Evolutionary conservation across 495 filamentous ascomycete species (phyloP).

Genomic region (Hypoxylon cercidicola): DNA sequence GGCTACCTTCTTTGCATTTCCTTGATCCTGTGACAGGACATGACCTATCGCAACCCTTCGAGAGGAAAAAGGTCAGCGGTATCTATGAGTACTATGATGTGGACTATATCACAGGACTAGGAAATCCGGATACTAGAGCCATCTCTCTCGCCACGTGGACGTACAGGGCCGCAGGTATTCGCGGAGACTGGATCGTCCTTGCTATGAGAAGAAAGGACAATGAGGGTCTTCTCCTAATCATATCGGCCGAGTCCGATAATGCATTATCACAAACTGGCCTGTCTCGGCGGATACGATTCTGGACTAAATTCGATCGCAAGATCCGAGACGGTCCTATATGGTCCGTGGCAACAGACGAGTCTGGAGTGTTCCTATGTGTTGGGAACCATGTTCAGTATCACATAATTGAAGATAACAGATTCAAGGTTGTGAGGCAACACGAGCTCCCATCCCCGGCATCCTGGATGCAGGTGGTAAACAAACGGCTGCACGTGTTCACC

Average conservation of each 20-base stretch:
- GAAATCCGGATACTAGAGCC: constrained; percentile 52
- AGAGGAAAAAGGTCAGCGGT: constrained; percentile 42
- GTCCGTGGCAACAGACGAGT: constrained; percentile 53
- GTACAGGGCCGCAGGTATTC: constrained; percentile 49
- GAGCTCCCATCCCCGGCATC: constrained; percentile 57
- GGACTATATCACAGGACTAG: constrained; percentile 55
- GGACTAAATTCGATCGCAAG: constrained; percentile 55
- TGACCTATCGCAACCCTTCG: constrained; percentile 53
- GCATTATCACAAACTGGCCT: constrained; percentile 10
- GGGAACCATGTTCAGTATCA: constrained; percentile 58
- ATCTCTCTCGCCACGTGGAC: constrained; percentile 59
- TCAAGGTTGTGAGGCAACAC: constrained; percentile 50
- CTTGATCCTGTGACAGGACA: constrained; percentile 59
- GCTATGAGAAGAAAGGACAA: constrained; percentile 49
- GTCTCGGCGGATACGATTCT: constrained; percentile 52
- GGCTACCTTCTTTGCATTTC: constrained; percentile 55
- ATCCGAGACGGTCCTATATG: constrained; percentile 51
- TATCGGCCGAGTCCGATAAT: constrained; percentile 50
- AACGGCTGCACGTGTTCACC: constrained; percentile 57
- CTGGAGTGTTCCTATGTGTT: constrained; percentile 58
- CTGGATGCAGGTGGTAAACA: constrained; percentile 51
- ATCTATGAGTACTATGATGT: constrained; percentile 27
- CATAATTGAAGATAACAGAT: constrained; percentile 57
- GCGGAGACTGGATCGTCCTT: constrained; percentile 55
- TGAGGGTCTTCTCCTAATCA: constrained; percentile 57